Evolutionary conservation across 2,329 filamentous ascomycete species (phyloP), one percentile per base, ranked within the genome.

Genomic region (Fusarium agapanthi): DNA sequence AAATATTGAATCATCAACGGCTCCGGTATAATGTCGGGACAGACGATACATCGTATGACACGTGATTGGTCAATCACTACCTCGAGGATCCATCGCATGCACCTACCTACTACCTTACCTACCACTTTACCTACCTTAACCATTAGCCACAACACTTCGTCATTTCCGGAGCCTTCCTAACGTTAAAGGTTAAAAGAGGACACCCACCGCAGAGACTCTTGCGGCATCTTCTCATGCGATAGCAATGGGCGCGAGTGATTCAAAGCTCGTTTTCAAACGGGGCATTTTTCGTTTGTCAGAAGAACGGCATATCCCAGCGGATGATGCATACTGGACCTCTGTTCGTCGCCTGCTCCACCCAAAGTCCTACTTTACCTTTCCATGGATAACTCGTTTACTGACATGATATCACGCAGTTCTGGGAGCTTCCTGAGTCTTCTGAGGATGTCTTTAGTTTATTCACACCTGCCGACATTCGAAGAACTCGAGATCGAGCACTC

Each of bases 371-470:
- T 57, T 34, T 26, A 38, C 50, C 59, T 57, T 40, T 28, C 40
- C 50, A 24, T 56, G 57, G 58, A 35, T 54, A 59, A 50, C 60
- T 55, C 32, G 14, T 34, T 18, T 67, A 70, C 77, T 79, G 72
- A 80, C 66, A 55, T 62, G 38, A 30, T 45, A 28, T 26, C 26
- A 30, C 34, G 37, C 68, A 98, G 93, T 98, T 98, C 85, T 98
- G 95, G 95, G 94, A 97, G 82, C 91, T 99, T 47, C 96, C 96
- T 71, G 96, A 98, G 83, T 95, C 95, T 20, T 91, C 94, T 58
- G 96, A 98, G 80, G 96, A 99, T 86, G 91, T 99, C 79, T 98
- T 98, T 86, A 97, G 94, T 80, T 89, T 98, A 69, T 98, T 98
- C 84, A 95, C 95, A 41, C 91, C 95, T 11, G 90, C 92, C 65